phyloP scores from a whole-genome alignment of 768 basidiomycete species.

The Kwoniella sp. region DNA sequence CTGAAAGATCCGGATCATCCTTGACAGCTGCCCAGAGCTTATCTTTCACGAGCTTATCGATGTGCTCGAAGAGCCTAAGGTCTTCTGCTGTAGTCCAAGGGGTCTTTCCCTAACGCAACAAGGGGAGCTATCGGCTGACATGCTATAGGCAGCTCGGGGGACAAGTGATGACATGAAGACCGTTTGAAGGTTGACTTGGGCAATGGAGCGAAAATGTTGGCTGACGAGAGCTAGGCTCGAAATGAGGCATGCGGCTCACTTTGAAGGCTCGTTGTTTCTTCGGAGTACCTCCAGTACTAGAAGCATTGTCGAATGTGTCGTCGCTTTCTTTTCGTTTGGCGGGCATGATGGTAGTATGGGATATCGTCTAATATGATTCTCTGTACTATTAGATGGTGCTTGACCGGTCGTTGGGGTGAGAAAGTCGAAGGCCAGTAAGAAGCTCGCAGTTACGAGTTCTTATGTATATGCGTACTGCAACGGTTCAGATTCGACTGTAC shows the following conservation, averaged over 20 bases:
- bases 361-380: neutral
- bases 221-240: neutral
- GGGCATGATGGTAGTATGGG: neutral
- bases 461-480: no score
- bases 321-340: neutral
- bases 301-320: neutral
- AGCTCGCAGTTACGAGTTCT: no score
- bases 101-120: conserved; percentile 1
- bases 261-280: conserved; percentile 1
- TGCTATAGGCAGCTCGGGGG: no score
- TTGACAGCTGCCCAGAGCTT: conserved; percentile 22
- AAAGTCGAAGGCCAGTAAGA: no score
- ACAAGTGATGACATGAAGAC: no score
- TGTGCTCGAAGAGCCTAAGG: neutral
- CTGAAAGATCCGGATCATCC: conserved; percentile 6
- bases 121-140: no score
- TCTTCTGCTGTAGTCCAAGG: conserved; percentile 16
- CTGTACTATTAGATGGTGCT: neutral
- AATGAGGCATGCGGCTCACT: neutral
- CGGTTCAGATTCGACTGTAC: no score
- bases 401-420: no score
- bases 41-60: conserved; percentile 17
- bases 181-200: no score
- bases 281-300: neutral
- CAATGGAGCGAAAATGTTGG: neutral